Evolutionary conservation across 106 monocot genomes (phyloP), one percentile per base, ranked within the genome.

Genomic region (Apostasia shenzhenica): DNA sequence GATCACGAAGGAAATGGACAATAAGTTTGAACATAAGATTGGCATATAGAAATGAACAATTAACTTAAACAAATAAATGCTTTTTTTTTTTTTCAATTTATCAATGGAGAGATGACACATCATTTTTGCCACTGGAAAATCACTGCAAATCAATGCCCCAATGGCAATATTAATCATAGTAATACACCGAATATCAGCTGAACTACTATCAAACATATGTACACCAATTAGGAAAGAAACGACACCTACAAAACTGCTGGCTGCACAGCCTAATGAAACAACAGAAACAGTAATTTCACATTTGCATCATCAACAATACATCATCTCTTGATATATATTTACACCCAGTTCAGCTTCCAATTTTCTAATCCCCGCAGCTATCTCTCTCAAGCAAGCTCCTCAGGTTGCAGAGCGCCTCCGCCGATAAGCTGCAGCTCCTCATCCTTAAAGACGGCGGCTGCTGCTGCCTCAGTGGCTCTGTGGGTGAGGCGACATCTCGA

Each of bases 351-450:
- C 56, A 51, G 51, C 55, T 2, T 61, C 55, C 9, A 75, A 44
- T 60, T 37, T 8, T 54, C 67, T 9, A 47, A 4, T 63, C 37
- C 49, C 1, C 37, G 37, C 47, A 3, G 48, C 57, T 57, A 51
- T 40, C 63, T 48, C 61, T 66, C 14, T 71, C 61, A 11, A 85
- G 63, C 81, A 70, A 78, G 55, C 61, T 75, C 81, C 65, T 81
- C 57, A 85, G 59, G 11, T 68, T 78, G 63, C 74, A 85, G 7
- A 85, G 58, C 2, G 85, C 85, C 70, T 84, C 84, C 0, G 76
- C 67, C 6, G 88, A 88, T 46, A 88, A 76, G 61, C 78, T 78
- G 61, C 83, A 88, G 57, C 76, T 77, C 64, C 57, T 75, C 63
- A 79, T 54, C 76, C 54, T 77, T 2, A 1, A 14, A 14, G 47